phyloP scores from a whole-genome alignment of 805 yeast species.

The Yamadazyma takamatsuzukensis region DNA sequence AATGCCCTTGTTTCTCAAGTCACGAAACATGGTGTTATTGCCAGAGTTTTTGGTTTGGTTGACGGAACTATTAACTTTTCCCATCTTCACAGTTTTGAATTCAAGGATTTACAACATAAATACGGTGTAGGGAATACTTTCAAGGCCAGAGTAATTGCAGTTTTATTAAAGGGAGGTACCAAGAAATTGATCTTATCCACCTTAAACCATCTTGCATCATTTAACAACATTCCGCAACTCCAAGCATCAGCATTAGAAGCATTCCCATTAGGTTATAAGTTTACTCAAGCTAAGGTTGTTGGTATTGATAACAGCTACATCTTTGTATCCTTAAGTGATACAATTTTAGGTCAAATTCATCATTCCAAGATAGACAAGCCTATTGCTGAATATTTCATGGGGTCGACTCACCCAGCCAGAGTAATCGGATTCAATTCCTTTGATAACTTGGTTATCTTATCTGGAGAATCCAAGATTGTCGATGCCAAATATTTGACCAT shows the following conservation, averaged over 20 bases:
- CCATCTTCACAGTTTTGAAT: constrained; percentile 53
- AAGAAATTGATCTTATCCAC: constrained; percentile 64
- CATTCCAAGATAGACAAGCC: constrained; percentile 59
- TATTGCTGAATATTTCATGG: constrained; percentile 51
- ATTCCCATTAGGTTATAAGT: constrained; percentile 73
- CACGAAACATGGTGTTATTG: constrained; percentile 58
- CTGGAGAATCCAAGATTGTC: constrained; percentile 64
- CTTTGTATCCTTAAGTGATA: constrained; percentile 54
- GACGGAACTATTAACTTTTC: constrained; percentile 68
- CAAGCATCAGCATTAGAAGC: constrained; percentile 46
- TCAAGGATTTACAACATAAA: constrained; percentile 51
- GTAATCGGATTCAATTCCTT: constrained; percentile 64
- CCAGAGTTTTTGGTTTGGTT: constrained; percentile 70
- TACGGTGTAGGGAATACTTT: constrained; percentile 65
- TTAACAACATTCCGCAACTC: constrained; percentile 17
- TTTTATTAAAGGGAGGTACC: constrained; percentile 44
- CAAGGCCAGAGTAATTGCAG: constrained; percentile 68
- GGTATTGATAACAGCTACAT: constrained; percentile 58
- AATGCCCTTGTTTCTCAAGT: constrained; percentile 67
- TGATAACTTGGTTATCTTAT: constrained; percentile 65
- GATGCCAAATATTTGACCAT: constrained; percentile 62
- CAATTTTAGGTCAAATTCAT: constrained; percentile 70
- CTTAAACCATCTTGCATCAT: constrained; percentile 49
- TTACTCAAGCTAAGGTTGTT: constrained; percentile 55
- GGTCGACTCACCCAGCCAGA: constrained; percentile 72